Evolutionary conservation across 83 land plant genomes (phyloP), one percentile per base, ranked within the genome.

Genomic region (Picea abies): DNA sequence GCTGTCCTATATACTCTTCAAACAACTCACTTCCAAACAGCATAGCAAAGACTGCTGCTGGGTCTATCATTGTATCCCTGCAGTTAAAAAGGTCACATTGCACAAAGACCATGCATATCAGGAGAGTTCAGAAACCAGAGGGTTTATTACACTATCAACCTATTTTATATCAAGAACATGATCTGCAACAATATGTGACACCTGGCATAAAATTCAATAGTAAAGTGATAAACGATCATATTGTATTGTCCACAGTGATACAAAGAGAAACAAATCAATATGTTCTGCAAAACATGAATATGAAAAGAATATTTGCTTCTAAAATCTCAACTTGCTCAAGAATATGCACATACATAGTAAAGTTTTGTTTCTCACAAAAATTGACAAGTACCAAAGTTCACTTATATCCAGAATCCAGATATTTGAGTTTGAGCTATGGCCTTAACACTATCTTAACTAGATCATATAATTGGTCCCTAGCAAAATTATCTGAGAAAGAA

Each of bases 21-120:
- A 95, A 95, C 73, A 93, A 88, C 78, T 95, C 97, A 83, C 97
- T 95, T 26, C 97, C 97, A 86, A 93, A 95, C 16, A 95, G 96
- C 97, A 95, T 95, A 0, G 94, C 97, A 89, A 95, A 95, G n/a
- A 95, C 94, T 49, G 95, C 97, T 47, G 97, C 95, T 71, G 97
- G 96, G 79, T 95, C 97, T 69, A 95, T 95, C 78, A 95, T 95
- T 63, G 91, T 84, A 0, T 94, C 97, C 23, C 97, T 94, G 88
- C 39, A 76, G 82, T 5, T 25, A 63, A 64, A 44, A 65, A 25
- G 6, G 7, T 52, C 58, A 15, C 25, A 8, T 6, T 49, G 60
- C 56, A 32, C 37, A 44, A 68, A 25, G 23, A 25, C 35, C 19
- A 70, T 39, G 41, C 11, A 41, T 3, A 23, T 60, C 35, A 39